Percentiles rank a stretch among this genome's conserved stretches.
phyloP scores from a whole-genome alignment of 257 asterid genomes.

The Petunia axillaris region DNA sequence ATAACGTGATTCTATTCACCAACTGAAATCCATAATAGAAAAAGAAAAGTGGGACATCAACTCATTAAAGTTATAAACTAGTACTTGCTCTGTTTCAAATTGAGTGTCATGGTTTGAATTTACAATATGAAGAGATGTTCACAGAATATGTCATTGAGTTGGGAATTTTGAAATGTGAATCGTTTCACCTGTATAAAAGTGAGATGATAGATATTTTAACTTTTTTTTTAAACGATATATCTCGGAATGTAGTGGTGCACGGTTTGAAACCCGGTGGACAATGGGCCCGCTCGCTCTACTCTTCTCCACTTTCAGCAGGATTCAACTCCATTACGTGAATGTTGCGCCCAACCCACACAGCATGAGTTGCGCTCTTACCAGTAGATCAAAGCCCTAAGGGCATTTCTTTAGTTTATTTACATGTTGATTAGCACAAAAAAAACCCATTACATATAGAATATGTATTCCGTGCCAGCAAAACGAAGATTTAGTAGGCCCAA shows the following conservation, averaged over 20 bases:
- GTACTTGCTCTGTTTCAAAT: background rate
- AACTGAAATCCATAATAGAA: background rate
- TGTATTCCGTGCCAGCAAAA: background rate
- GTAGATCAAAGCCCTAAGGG: no score
- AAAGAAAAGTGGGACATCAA: background rate
- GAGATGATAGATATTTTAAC: background rate
- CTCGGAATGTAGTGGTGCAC: no score
- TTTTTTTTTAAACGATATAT: background rate
- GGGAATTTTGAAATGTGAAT: background rate
- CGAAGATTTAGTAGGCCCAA: background rate
- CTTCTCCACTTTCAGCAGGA: no score
- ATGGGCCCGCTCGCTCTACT: no score
- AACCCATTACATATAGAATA: background rate
- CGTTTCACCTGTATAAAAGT: background rate
- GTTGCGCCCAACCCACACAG: no score
- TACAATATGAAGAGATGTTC: background rate
- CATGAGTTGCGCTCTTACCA: no score
- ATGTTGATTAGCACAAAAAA: background rate
- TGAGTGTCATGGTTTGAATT: conserved; percentile 12
- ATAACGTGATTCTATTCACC: background rate
- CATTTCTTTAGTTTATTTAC: background rate
- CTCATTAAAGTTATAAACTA: background rate
- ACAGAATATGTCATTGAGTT: background rate
- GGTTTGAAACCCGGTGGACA: no score
- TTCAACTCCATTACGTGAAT: no score